Percentiles rank a stretch among this genome's conserved stretches.
Conservation (phyloP, 257 asterid species). For the Craterostigma plantagineum region DNA sequence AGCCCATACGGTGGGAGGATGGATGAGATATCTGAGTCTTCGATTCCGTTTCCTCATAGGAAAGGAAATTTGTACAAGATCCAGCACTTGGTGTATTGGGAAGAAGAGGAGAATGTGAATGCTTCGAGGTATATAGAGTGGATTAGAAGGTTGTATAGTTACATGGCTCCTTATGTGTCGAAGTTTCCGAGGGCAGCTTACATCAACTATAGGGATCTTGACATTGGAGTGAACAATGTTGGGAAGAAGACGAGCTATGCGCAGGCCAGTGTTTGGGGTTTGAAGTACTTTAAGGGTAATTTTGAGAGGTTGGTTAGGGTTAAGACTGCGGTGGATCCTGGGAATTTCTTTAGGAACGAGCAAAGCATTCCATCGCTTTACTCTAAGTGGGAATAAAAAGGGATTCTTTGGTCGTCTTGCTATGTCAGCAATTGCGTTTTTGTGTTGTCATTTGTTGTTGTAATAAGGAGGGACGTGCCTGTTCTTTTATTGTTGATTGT, state of each 20-base stretch:
- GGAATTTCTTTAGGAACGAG: conserved; percentile 23
- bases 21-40: conserved; percentile 8
- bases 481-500: too few relatives aligned
- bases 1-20: conserved; percentile 28
- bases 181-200: conserved; percentile 22
- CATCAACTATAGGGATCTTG: conserved; percentile 27
- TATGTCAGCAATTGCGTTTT: too few relatives aligned
- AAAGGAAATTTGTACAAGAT: conserved; percentile 20
- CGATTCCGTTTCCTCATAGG: conserved; percentile 27
- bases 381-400: too few relatives aligned
- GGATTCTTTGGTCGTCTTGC: too few relatives aligned
- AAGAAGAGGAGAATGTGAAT: conserved; percentile 12
- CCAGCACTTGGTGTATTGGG: conserved; percentile 19
- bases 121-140: conserved; percentile 10
- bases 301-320: conserved; percentile 22
- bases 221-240: conserved; percentile 14
- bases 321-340: conserved; percentile 19
- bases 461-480: too few relatives aligned
- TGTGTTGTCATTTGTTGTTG: too few relatives aligned
- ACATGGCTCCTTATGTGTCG: conserved; percentile 25
- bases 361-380: conserved; percentile 17
- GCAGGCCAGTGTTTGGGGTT: conserved; percentile 18
- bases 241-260: conserved; percentile 6
- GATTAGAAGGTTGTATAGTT: conserved; percentile 9
- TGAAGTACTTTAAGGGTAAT: conserved; percentile 20